Evolutionary conservation across 176 grass and related monocot genomes (phyloP), one percentile per base, ranked within the genome.

Genomic region (Phoenix dactylifera): DNA sequence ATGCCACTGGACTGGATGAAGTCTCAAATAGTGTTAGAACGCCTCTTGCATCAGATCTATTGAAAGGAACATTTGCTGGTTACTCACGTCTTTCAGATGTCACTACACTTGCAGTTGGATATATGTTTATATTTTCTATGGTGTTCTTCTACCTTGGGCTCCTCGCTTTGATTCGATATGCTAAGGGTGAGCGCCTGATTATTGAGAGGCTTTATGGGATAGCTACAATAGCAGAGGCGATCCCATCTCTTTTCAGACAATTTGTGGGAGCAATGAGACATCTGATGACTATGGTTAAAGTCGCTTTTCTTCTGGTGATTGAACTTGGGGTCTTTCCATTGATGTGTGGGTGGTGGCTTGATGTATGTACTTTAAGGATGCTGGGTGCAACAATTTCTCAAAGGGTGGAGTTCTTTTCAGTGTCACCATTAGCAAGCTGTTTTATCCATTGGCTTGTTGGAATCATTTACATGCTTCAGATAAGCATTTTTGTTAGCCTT

Each of bases 331-430:
- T 98, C n/a, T 98, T 98, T 72, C 94, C 94, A 18, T 83, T 98
- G 18, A 83, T 98, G 94, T 98, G 94, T 7, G 94, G 94, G 18
- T 98, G 94, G 94, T 98, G 94, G 88, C 88, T 98, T 73, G 94
- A 98, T 81, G 85, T 98, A 3, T 98, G 94, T 69, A 93, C 94
- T 73, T 62, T 98, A 68, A 98, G 88, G 74, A 98, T 93, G 76
- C 39, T 98, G 66, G 94, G 94, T 63, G 68, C 85, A 52, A 93
- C 87, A 80, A 85, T 98, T 80, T 64, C 79, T 18, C 84, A 98
- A 79, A 88, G 94, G 78, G 76, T 98, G 69, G 94, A 93, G 50
- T 98, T 98, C 75, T 98, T 98, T 59, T 73, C 76, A 9, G 59
- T 82, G 35, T 88, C 94, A 67, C 94, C 85, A 24, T 75, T 98